Base-by-base conservation (phyloP, 2,329 filamentous ascomycete species). In the Aureobasidium sp. region DNA sequence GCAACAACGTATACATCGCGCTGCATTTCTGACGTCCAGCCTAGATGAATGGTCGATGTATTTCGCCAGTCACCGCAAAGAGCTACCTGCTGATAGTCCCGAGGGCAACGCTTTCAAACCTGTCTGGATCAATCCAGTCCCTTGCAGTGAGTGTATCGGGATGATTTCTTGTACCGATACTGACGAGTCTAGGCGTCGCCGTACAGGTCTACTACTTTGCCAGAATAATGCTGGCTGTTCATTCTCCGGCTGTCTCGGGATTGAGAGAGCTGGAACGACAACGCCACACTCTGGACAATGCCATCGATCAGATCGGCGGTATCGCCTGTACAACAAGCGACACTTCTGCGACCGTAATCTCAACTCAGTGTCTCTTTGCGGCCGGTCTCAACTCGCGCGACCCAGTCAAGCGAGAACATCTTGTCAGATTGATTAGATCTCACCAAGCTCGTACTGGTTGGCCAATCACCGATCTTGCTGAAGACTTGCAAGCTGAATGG, bases 151-250 rank as follows among this genome's bases (percentile, higher is more conserved):
- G 45, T 31, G 6, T 29, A 4, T 15, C 42, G 31, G 9, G 31
- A 25, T 25, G 42, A 27, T 9, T 34, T 3, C 31, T 34, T 34
- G 4, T 15, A 45, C 42, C 9, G 3, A 15, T 27, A 70, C 31
- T 34, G 31, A 34, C 3, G 31, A 34, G 31, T 3, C 1, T 34
- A 62, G 75, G 74, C 1, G 77, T 79, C 14, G 78, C 81, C 0
- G 68, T 84, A 6, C 82, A 84, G 65, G 76, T 79, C 15, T 79
- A 82, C 65, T 76, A 77, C 65, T 80, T 83, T 63, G 80, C 82
- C 0, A 75, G 78, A 11, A 80, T 84, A 47, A 71, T 85, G 0
- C 75, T 84, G 1, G 71, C 82, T 0, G 75, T 84, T 52, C 79
- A 84, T 57, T 77, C 80, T 51, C 82, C 82, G 1, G 78, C 78